Evolutionary conservation across 2,329 filamentous ascomycete genomes (phyloP), one percentile per base, ranked within the genome.

Genomic region (Pseudogymnoascus sp.): DNA sequence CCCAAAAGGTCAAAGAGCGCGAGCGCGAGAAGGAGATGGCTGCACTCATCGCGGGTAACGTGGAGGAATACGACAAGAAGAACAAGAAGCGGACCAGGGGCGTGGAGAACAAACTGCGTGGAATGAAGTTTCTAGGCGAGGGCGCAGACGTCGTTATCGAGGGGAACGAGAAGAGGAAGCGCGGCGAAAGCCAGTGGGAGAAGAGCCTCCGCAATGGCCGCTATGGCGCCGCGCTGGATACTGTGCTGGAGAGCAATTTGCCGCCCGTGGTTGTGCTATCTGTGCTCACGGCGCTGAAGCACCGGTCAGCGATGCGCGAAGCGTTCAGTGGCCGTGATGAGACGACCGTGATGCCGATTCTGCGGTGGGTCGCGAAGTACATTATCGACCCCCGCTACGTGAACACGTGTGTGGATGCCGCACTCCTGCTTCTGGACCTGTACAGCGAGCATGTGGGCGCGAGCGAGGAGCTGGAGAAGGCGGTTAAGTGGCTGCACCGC

Each of bases 141-240:
- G 89, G 87, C 50, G 89, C 88, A 23, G 92, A 97, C 72, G 92
- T 97, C 62, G 84, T 96, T 69, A 93, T 97, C 70, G 89, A 93
- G 60, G 84, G 85, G 44, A 88, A 90, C 69, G 86, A 89, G 42
- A 78, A 79, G 60, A 81, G 82, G 65, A 86, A 84, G 71, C 79
- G 79, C 61, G 87, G 86, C 73, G 84, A 90, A 69, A 85, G 87
- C 57, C 72, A 78, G 5, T 99, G 95, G 93, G 93, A 97, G 74
- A 81, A 83, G 65, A 87, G 91, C 68, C 81, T 97, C 64, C 87
- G 93, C 61, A 87, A 88, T 71, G 92, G 87, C 10, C 83, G 86
- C 65, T 97, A 95, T 74, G 82, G 82, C 2, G 80, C 83, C 33
- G 91, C 95, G 2, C 80, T 99, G 28, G 93, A 97, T 76, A 79